phyloP scores from a whole-genome alignment of 805 yeast species.

The Cyberlindnera subsufficiens region DNA sequence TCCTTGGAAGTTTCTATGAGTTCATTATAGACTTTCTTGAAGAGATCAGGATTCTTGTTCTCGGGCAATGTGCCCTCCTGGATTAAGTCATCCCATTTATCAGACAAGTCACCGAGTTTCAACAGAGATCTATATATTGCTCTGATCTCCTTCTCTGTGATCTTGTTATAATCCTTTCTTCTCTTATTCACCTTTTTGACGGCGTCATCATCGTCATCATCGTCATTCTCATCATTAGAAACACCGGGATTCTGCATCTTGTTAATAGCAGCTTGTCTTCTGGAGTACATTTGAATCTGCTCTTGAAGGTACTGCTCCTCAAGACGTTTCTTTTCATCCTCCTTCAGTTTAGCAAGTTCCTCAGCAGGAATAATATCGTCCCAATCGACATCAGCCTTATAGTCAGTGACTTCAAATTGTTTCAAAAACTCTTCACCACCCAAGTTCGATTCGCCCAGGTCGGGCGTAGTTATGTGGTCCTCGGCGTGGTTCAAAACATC shows the following conservation, averaged over 20 bases:
- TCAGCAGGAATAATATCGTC: constrained; percentile 97
- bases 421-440: constrained; percentile 97
- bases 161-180: constrained; percentile 39
- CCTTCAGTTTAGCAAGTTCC: constrained; percentile 82
- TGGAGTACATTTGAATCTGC: constrained; percentile 80
- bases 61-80: constrained; percentile 86
- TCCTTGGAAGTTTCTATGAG: constrained; percentile 56
- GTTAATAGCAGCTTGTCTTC: constrained; percentile 71
- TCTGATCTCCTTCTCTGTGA: constrained; percentile 84
- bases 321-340: constrained; percentile 78
- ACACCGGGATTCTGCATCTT: constrained; percentile 46
- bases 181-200: constrained; percentile 25
- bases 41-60: constrained; percentile 73
- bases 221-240: constrained; percentile 34
- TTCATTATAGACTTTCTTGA: constrained; percentile 73
- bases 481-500: constrained; percentile 96
- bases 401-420: constrained; percentile 97
- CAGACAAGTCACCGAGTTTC: constrained; percentile 71
- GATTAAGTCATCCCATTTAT: constrained; percentile 77
- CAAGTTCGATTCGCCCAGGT: constrained; percentile 91
- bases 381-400: constrained; percentile 98
- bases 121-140: constrained; percentile 78
- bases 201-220: constrained; percentile 32
- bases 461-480: constrained; percentile 95
- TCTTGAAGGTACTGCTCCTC: constrained; percentile 86